phyloP scores from a whole-genome alignment of 164 flowering plant species.

The Magnolia kwangsiensis region DNA sequence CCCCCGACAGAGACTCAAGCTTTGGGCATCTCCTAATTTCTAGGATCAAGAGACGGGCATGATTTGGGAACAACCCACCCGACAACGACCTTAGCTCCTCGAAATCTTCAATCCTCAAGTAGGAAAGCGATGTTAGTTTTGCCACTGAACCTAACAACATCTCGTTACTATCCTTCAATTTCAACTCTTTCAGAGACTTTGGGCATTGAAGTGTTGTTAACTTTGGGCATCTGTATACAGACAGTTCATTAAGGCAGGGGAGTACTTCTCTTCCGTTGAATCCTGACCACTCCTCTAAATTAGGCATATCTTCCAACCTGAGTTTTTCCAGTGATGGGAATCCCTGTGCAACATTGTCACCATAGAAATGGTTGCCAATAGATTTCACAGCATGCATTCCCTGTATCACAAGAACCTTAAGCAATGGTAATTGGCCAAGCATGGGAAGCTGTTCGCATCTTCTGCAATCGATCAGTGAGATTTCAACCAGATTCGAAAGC shows the following conservation, averaged over 20 bases:
- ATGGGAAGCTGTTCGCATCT: not conserved
- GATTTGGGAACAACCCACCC: too few species aligned
- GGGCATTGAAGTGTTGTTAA: constrained; percentile 5
- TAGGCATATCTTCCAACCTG: constrained; percentile 1
- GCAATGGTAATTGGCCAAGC: not conserved
- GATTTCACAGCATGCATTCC: too few species aligned
- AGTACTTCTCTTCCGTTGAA: not conserved
- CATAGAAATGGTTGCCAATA: not conserved
- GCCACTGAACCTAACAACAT: too few species aligned
- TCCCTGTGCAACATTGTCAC: not conserved
- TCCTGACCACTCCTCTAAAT: constrained; percentile 14
- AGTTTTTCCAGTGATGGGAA: constrained; percentile 14
- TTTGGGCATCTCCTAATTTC: too few species aligned
- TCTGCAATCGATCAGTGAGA: constrained; percentile 3
- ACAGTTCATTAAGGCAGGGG: constrained; percentile 4
- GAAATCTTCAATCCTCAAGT: too few species aligned
- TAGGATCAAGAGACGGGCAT: too few species aligned
- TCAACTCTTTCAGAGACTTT: not conserved
- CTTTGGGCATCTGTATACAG: constrained; percentile 10
- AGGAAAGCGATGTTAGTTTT: too few species aligned
- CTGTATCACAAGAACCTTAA: too few species aligned
- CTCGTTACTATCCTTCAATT: not conserved
- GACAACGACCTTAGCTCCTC: too few species aligned
- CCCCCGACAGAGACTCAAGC: too few species aligned
- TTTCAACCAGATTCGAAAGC: not conserved